Percentiles rank a stretch among this genome's conserved stretches.
Conservation (phyloP, 768 basidiomycete genomes). For the Paxillus ammoniavirescens region DNA sequence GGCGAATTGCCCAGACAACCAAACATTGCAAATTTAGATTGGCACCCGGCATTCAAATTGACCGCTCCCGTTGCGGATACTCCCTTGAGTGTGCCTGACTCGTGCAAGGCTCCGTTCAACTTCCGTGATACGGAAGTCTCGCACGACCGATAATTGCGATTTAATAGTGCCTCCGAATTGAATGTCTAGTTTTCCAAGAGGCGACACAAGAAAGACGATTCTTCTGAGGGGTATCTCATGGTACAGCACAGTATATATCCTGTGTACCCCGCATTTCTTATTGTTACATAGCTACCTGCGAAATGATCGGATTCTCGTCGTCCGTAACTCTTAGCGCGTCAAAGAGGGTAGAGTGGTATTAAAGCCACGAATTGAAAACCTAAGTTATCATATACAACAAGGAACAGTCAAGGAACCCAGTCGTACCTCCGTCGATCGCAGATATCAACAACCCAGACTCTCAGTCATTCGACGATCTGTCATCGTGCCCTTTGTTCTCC, state of each 20-base stretch:
- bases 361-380: conserved; percentile 1
- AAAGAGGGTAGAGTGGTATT: conserved; percentile 7
- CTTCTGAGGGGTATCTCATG: no score
- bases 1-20: conserved; percentile 11
- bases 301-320: conserved; percentile 6
- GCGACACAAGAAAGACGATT: no score
- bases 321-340: not conserved
- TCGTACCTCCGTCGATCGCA: not conserved
- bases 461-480: no score
- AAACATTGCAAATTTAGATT: no score
- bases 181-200: no score
- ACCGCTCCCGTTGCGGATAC: conserved; percentile 1
- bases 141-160: conserved; percentile 22
- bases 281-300: not conserved
- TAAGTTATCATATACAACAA: not conserved
- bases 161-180: not conserved
- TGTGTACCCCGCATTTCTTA: not conserved
- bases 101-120: not conserved
- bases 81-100: not conserved
- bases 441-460: no score
- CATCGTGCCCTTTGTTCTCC: no score
- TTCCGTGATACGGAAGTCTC: conserved; percentile 11
- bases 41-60: conserved; percentile 16
- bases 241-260: not conserved
- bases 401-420: no score